A percentile compares a stretch with the other conserved stretches of the same genome.
phyloP scores from a whole-genome alignment of 805 yeast species.

The Kuraishia hungarica region DNA sequence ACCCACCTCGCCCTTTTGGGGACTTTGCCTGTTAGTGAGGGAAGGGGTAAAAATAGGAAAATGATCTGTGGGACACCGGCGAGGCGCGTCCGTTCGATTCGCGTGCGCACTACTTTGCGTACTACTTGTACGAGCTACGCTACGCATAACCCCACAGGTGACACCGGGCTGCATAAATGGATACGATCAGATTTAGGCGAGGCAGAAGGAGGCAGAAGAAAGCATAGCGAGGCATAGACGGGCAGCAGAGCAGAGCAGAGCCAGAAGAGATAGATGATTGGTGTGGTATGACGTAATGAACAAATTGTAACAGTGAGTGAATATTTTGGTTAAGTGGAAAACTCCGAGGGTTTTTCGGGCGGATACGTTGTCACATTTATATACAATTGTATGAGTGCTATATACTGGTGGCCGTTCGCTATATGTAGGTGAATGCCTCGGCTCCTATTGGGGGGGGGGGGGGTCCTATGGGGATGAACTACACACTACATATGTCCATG shows the following conservation, averaged over 20 bases:
- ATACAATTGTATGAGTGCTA: no score
- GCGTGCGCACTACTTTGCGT: neutral
- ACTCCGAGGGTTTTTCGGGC: no score
- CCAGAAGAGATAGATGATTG: no score
- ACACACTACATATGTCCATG: no score
- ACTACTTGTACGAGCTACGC: neutral
- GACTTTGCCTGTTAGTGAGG: neutral
- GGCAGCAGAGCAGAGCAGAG: neutral
- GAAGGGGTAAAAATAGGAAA: neutral
- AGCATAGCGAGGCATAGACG: neutral
- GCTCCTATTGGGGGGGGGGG: no score
- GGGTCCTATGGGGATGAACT: no score
- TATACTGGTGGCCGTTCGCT: no score
- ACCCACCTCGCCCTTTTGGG: neutral
- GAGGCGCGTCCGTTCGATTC: neutral
- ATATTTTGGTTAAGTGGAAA: no score
- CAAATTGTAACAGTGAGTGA: no score
- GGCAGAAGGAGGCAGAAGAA: neutral
- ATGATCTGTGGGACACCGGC: neutral
- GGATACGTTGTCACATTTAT: no score
- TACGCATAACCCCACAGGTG: neutral
- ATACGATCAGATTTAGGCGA: neutral
- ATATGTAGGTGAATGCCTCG: no score
- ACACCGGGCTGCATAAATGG: neutral
- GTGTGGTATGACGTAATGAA: neutral